phyloP scores from a whole-genome alignment of 495 filamentous ascomycete species.

The Trichoderma gamsii region DNA sequence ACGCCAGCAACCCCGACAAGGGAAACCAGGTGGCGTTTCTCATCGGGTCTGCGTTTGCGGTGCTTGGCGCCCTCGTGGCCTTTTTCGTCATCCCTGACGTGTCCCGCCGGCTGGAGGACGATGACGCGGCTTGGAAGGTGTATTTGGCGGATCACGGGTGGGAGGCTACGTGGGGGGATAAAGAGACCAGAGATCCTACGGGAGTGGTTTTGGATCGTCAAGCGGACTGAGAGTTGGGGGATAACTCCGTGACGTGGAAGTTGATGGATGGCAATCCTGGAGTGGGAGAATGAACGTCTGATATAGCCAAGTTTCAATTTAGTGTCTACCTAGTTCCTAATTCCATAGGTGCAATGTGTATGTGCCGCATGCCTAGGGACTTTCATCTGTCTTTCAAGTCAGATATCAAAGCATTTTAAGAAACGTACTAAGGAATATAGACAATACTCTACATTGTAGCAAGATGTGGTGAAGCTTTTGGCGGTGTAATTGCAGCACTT shows the following conservation, averaged over 20 bases:
- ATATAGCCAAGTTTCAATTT: too few species aligned
- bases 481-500: too few species aligned
- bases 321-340: too few species aligned
- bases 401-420: too few species aligned
- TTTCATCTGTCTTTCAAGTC: too few species aligned
- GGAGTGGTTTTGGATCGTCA: not conserved
- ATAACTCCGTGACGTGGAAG: not conserved
- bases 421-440: too few species aligned
- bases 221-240: not conserved
- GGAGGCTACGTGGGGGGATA: constrained; percentile 1
- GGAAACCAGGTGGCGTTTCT: not conserved
- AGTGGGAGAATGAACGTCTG: too few species aligned
- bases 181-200: not conserved
- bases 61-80: not conserved
- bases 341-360: too few species aligned
- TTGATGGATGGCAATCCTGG: not conserved
- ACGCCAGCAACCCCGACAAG: not conserved
- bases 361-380: too few species aligned
- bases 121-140: constrained; percentile 1
- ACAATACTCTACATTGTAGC: too few species aligned
- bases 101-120: constrained; percentile 6
- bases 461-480: too few species aligned
- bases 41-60: not conserved
- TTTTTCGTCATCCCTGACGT: constrained; percentile 12
- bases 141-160: not conserved